Evolutionary conservation across 768 basidiomycete species (phyloP), one percentile per base, ranked within the genome.

Genomic region (Rhodotorula kratochvilovae): DNA sequence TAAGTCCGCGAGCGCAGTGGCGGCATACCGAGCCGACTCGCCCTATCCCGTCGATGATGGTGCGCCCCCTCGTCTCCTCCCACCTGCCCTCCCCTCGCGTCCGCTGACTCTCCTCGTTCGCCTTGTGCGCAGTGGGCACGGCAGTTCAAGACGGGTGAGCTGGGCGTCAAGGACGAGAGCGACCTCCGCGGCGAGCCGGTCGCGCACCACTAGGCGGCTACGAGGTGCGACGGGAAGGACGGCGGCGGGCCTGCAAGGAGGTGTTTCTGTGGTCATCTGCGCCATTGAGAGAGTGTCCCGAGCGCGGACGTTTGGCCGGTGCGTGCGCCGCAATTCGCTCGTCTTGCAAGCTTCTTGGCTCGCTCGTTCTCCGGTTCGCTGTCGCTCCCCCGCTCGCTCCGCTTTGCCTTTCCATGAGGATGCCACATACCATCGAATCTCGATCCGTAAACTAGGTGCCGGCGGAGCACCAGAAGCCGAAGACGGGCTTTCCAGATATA

Each of bases 11-110:
- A 15, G 5, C 70, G 55, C 75, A 91, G 90, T 81, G 82, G 76
- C 84, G 89, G 63, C 80, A 84, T 42, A 78, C 84, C 42, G 84
- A 85, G 73, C 90, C 90, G 11, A 82, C 82, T 64, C 84, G 86
- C 66, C 84, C 86, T 25, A 91, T 92, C 78, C 91, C 91, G 61
- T 92, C 91, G 2, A 88, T 88, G 86, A 81, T 84, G 81, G 90
- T 90, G 72, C 67, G 88, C 81, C 64, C 50, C 39, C 56, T 61
- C 29, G 19, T 2, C 5, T 25, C 21, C 39, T 29, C 43, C 25
- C 48, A 12, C 25, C 50, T 43, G 23, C 25, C 6, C n/a, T 5
- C 5, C 27, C 31, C 57, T 6, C 45, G 63, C 17, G 33, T 2
- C 0, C 11, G 13, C 58, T 25, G 3, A 39, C 66, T 31, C 53